Conservation (phyloP, 1,284 basidiomycete genomes). For the Malassezia pachydermatis region DNA sequence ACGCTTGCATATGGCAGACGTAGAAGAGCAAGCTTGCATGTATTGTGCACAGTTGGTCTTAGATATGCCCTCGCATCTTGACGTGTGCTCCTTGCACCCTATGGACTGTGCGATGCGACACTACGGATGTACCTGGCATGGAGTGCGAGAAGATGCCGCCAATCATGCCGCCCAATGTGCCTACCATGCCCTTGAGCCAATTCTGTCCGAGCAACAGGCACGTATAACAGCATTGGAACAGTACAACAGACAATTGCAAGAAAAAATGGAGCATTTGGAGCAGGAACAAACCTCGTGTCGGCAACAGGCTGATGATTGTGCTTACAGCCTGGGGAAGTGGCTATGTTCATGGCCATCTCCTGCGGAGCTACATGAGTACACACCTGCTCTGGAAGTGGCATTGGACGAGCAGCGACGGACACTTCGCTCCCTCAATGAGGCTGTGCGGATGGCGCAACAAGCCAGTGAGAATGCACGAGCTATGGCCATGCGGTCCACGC, state of each 20-base stretch:
- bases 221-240: neutral
- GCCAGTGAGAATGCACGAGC: neutral
- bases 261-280: neutral
- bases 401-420: neutral
- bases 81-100: neutral
- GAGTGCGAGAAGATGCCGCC: neutral
- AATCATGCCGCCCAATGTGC: neutral
- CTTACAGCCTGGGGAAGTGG: slow-evolving; percentile 5
- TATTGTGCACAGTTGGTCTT: neutral
- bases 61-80: neutral
- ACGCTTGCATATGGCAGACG: neutral
- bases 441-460: neutral
- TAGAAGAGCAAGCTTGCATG: neutral
- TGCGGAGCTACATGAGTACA: too few relatives aligned
- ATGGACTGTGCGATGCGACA: neutral
- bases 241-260: neutral
- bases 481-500: neutral
- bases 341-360: neutral
- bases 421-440: neutral
- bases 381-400: neutral
- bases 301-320: neutral
- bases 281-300: neutral
- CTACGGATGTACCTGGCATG: neutral
- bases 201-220: neutral
- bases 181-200: neutral